Base-by-base conservation (phyloP, 139 green algal genomes). In the Pleodorina starrii region DNA sequence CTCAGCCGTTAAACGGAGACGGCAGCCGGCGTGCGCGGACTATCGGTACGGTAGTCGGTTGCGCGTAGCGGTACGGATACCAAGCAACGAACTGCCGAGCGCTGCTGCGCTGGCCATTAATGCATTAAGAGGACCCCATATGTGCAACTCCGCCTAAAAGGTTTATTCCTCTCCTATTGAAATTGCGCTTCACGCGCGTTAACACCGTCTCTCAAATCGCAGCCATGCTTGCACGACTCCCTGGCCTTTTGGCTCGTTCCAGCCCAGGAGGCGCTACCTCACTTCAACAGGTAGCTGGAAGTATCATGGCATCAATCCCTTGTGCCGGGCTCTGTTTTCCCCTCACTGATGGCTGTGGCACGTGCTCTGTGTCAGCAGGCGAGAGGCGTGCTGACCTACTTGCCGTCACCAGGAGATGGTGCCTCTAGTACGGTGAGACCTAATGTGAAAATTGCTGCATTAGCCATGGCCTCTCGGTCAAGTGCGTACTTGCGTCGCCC, bases 331-430 rank as follows among this genome's bases (percentile, higher is more conserved):
- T n/a, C 21, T 29, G 69, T 77, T 48, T 48, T 32, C 27, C 35
- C 32, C 4, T 29, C 19, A 48, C 69, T 48, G 36, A 17, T 75
- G 1, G 72, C 16, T 36, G 74, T 19, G 12, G 74, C 50, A 50
- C 48, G 48, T 48, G 76, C 50, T 48, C 19, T 48, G 19, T 12
- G 50, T 66, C 6, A 5, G 54, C 48, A 69, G 50, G 32, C 32
- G 16, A 71, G 87, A 21, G 38, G 78, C 51, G 32, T 92, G 23
- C 71, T 94, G 59, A 96, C 92, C 9, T 96, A 96, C 85, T 93
- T 96, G 75, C 94, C 93, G 14, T 91, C 57, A 29, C 94, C 94
- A 1, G 91, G 91, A 2, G 73, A 91, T 54, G 90, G 25, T 1
- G 3, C 21, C 4, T 36, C 80, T 43, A 57, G 77, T 43, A 60